Evolutionary conservation across 169 alveolate genomes (phyloP).

Genomic region (Plasmodium gonderi): DNA sequence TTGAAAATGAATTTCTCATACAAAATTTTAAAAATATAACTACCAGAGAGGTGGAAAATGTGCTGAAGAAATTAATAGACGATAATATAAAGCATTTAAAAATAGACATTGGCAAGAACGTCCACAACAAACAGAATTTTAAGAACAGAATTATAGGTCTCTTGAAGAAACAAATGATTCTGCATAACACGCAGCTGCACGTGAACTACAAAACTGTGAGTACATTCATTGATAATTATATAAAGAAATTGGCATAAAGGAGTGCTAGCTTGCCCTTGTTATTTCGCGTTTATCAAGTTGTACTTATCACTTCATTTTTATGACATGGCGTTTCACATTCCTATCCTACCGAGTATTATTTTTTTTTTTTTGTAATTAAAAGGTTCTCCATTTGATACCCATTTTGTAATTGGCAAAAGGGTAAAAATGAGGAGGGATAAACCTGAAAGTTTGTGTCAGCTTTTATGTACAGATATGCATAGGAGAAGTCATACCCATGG

Average conservation of each 20-base stretch:
- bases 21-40: background rate
- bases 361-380: background rate
- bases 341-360: background rate
- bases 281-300: background rate
- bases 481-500: background rate
- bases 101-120: conserved; percentile 2
- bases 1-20: conserved; percentile 13
- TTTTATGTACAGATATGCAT: background rate
- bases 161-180: conserved; percentile 22
- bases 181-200: background rate
- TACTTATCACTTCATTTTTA: background rate
- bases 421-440: background rate
- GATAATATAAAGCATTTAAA: conserved; percentile 28
- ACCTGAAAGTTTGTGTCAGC: background rate
- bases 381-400: background rate
- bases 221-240: conserved; percentile 26
- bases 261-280: background rate
- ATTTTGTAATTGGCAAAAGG: background rate
- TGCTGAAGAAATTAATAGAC: conserved; percentile 35
- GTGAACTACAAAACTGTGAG: conserved; percentile 45
- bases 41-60: background rate
- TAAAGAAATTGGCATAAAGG: background rate
- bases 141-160: conserved; percentile 72
- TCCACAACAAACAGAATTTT: conserved; percentile 58
- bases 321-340: too few species aligned